Evolutionary conservation across 371 early-diverging fungal species (phyloP).

Genomic region (Nematocida displodere): DNA sequence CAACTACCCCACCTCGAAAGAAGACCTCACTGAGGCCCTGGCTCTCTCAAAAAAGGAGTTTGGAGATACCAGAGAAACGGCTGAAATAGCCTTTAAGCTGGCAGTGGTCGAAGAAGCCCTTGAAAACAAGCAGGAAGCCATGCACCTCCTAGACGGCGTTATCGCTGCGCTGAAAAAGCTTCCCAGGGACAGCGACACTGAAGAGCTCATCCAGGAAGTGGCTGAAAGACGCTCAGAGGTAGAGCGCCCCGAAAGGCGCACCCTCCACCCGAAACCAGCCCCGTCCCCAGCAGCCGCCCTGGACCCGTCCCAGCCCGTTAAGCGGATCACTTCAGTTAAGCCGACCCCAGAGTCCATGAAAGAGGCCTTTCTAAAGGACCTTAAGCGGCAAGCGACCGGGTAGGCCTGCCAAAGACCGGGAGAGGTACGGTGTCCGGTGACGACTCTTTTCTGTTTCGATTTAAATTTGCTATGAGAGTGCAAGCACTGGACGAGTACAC

Average conservation of each 20-base stretch:
- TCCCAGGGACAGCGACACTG: neutral
- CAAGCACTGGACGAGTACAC: constrained; percentile 26
- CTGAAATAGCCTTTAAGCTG: constrained; percentile 16
- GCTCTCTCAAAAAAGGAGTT: neutral
- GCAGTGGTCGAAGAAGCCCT: constrained; percentile 5
- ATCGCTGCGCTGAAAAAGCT: neutral
- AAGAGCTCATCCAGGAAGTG: constrained; percentile 32
- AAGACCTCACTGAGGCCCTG: constrained; percentile 43
- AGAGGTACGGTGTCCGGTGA: too few species aligned
- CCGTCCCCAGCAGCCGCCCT: neutral
- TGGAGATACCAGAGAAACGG: neutral
- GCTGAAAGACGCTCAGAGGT: neutral
- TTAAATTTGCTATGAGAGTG: constrained; percentile 41
- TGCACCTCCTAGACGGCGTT: neutral
- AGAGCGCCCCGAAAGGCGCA: constrained; percentile 25
- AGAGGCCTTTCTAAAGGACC: neutral
- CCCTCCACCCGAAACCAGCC: neutral
- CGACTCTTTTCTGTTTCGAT: too few species aligned
- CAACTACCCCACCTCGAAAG: constrained; percentile 45
- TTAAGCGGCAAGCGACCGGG: too few species aligned
- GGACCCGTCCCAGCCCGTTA: neutral
- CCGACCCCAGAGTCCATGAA: neutral
- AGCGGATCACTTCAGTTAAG: neutral
- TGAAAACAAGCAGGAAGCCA: constrained; percentile 18
- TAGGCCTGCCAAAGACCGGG: too few species aligned